Percentiles rank a stretch among this genome's conserved stretches.
These are phyloP conservation scores for Colletotrichum sp. DNA, from an alignment of 2,329 filamentous ascomycete genomes.

Conservation along the genomic window DNA sequence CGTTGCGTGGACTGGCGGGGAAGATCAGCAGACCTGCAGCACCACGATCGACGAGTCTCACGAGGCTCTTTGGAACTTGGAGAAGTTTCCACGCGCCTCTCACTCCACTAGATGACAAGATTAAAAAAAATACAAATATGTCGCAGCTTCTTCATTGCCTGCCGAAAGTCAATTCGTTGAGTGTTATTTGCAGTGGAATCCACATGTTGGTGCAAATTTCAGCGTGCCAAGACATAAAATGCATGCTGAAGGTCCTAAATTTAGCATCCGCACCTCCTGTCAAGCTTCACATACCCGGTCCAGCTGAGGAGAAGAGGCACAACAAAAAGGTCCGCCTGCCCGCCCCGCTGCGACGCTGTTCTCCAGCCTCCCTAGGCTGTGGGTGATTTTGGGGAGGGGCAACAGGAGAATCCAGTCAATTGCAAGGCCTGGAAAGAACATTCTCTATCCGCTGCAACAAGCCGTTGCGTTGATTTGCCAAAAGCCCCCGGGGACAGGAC, in stretches of 20 bases:
- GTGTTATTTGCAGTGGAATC: neutral
- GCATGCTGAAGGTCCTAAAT: constrained; percentile 8
- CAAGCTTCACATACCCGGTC: neutral
- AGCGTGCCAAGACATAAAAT: neutral
- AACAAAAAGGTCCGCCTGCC: neutral
- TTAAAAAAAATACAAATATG: neutral
- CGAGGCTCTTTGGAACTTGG: neutral
- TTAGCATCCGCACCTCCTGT: constrained; percentile 7
- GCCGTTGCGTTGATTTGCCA: neutral
- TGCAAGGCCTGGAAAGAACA: neutral
- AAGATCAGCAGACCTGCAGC: neutral
- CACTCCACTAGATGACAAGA: neutral
- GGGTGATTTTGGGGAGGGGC: neutral
- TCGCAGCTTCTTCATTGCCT: neutral
- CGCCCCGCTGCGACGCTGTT: neutral
- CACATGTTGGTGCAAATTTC: neutral
- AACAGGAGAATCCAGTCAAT: neutral
- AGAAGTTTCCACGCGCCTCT: neutral
- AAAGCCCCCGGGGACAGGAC: neutral
- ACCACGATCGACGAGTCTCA: neutral
- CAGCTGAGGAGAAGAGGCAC: neutral
- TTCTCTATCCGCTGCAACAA: neutral
- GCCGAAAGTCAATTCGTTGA: neutral
- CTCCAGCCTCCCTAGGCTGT: neutral
- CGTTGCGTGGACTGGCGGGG: neutral